phyloP scores from a whole-genome alignment of 1,284 basidiomycete genomes.

The Amylostereum chailletii region DNA sequence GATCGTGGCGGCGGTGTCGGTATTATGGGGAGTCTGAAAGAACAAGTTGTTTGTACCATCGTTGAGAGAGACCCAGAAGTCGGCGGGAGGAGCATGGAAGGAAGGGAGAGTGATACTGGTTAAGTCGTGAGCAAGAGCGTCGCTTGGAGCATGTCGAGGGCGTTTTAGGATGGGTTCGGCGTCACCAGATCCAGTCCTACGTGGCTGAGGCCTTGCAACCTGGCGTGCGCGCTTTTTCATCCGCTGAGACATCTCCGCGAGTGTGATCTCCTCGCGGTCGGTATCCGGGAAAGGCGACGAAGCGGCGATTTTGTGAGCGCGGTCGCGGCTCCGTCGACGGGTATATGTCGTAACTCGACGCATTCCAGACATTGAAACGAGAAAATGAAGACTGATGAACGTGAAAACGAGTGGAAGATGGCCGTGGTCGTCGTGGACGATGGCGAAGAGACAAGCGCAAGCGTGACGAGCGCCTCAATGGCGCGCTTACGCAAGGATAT shows the following conservation, averaged over 20 bases:
- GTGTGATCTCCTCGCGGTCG: conserved; percentile 26
- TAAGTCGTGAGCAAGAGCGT: background rate
- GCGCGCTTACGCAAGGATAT: background rate
- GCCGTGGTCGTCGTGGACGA: background rate
- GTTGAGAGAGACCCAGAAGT: conserved; percentile 7
- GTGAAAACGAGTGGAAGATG: background rate
- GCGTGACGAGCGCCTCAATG: background rate
- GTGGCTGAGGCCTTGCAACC: conserved; percentile 15
- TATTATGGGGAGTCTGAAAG: conserved; percentile 11
- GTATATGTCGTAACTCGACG: conserved; percentile 20
- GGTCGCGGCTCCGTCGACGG: conserved; percentile 16
- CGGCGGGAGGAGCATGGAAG: conserved; percentile 1
- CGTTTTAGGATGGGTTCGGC: conserved; percentile 14
- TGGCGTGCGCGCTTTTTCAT: conserved; percentile 41
- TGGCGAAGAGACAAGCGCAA: background rate
- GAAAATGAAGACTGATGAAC: background rate
- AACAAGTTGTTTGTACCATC: conserved; percentile 10
- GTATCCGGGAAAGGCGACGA: conserved; percentile 32
- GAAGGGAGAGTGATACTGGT: conserved; percentile 1
- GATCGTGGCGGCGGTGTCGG: conserved; percentile 11
- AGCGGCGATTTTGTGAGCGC: conserved; percentile 5
- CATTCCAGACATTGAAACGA: background rate
- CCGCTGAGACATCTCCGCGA: conserved; percentile 34
- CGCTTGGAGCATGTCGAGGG: conserved; percentile 10
- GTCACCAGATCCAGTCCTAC: conserved; percentile 3